Evolutionary conservation across 176 grass and related monocot genomes (phyloP), one percentile per base, ranked within the genome.

Genomic region (Stipa capillata): DNA sequence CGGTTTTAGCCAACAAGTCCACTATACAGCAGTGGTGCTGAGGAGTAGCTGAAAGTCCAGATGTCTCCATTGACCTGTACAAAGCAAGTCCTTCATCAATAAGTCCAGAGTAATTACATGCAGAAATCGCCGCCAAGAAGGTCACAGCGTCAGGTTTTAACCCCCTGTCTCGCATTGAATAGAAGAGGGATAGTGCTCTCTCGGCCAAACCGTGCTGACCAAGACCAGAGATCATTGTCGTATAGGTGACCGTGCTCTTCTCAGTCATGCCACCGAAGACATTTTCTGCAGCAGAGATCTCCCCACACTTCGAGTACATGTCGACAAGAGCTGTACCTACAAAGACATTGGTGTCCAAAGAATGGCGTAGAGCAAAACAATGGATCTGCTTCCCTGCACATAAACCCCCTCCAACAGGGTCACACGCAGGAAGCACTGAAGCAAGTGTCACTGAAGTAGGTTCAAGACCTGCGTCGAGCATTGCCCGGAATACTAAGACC

Each of bases 361-460:
- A 75, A 70, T 25, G 58, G 35, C 78, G 89, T 16, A 98, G 10
- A 2, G 90, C 89, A 66, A 94, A 98, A 50, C 77, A 77, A 85
- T 98, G 92, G 49, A 98, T 92, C 73, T 98, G 87, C 83, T 85
- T 92, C 34, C 91, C 91, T 62, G 52, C 51, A 73, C 56, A 59
- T 28, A 86, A 14, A 52, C 85, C 79, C 74, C 87, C 91, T 88
- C 83, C 89, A 48, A 87, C 20, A 31, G 87, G 83, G 72, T 88
- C 81, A 75, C 85, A 98, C 16, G 90, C 85, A 59, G 91, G 86
- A 41, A 98, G 87, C 35, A 98, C 70, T 13, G 91, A 92, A 72
- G 90, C 74, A 76, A 98, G 50, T 79, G 95, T 89, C 69, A 92
- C 92, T 12, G 92, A 70, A 89, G 87, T 98, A 80, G 95, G 95